phyloP scores from a whole-genome alignment of 202 grass and related monocot genomes.

The Cymbopogon flexuosus region DNA sequence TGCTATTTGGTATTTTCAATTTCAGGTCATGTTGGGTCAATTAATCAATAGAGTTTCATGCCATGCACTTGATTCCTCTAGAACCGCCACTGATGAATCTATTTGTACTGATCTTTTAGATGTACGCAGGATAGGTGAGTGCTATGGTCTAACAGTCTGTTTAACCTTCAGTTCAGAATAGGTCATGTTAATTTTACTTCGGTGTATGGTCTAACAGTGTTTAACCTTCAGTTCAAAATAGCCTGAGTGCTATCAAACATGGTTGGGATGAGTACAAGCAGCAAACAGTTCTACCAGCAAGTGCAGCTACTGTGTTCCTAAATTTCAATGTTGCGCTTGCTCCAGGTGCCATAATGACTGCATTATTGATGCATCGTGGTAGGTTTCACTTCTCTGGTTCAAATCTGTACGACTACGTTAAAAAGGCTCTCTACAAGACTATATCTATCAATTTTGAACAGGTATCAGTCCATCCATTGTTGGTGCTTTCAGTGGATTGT shows the following conservation, averaged over 20 bases:
- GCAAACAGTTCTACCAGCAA: slow-evolving; percentile 91
- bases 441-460: slow-evolving; percentile 32
- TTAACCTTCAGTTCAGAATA: slow-evolving; percentile 75
- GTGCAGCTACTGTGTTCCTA: slow-evolving; percentile 87
- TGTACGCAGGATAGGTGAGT: slow-evolving; percentile 61
- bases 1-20: slow-evolving; percentile 49
- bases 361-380: slow-evolving; percentile 93
- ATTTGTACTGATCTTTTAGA: slow-evolving; percentile 55
- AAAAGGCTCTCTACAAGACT: neutral
- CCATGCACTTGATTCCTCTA: slow-evolving; percentile 67
- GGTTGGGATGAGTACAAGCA: slow-evolving; percentile 92
- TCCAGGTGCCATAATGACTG: slow-evolving; percentile 91
- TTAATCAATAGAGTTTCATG: slow-evolving; percentile 81
- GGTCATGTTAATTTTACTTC: slow-evolving; percentile 27
- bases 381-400: slow-evolving; percentile 30
- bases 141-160: slow-evolving; percentile 34
- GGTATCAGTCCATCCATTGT: slow-evolving; percentile 85
- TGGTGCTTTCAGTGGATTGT: slow-evolving; percentile 85
- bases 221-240: slow-evolving; percentile 75
- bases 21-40: slow-evolving; percentile 85
- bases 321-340: slow-evolving; percentile 94
- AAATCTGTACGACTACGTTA: neutral
- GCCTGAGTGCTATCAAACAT: slow-evolving; percentile 67
- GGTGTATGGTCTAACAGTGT: slow-evolving; percentile 33
- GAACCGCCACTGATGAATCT: slow-evolving; percentile 50